Conservation (phyloP, 1,139 yeast species). For the Blastobotrys buckinghamii region DNA sequence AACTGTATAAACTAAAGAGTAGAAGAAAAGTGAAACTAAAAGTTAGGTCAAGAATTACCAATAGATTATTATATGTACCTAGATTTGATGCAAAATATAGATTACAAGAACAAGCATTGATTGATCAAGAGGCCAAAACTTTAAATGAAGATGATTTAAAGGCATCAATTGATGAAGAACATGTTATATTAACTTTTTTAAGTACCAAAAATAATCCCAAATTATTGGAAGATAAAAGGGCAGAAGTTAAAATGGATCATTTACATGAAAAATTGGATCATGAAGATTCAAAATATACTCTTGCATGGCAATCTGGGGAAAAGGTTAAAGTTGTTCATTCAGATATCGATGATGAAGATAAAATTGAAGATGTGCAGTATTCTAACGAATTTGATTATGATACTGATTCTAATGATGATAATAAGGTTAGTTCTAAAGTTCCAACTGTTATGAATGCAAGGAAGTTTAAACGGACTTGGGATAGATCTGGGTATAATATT, state of each 20-base stretch:
- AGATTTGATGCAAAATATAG: background rate
- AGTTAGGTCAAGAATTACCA: no score
- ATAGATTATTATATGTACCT: no score
- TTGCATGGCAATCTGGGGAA: background rate
- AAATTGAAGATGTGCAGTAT: background rate
- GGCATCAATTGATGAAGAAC: slow-evolving; percentile 9
- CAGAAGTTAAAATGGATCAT: background rate
- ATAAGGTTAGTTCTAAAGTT: no score
- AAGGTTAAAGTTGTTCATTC: background rate
- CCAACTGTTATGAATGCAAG: no score
- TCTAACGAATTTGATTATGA: no score
- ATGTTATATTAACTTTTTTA: slow-evolving; percentile 9
- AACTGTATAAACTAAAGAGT: no score
- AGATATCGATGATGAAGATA: background rate
- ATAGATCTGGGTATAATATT: slow-evolving; percentile 5
- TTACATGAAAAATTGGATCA: background rate
- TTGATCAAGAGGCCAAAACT: slow-evolving; percentile 1
- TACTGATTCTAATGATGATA: no score
- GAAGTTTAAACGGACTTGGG: background rate
- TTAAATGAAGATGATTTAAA: slow-evolving; percentile 9
- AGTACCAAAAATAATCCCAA: slow-evolving; percentile 5
- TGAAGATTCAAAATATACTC: background rate
- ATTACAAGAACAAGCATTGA: background rate
- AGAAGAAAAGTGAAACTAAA: no score
- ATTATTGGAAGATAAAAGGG: background rate